Percentiles rank a stretch among this genome's conserved stretches.
Evolutionary conservation across 139 green algal species (phyloP).

Genomic region (Tetraselmis striata): DNA sequence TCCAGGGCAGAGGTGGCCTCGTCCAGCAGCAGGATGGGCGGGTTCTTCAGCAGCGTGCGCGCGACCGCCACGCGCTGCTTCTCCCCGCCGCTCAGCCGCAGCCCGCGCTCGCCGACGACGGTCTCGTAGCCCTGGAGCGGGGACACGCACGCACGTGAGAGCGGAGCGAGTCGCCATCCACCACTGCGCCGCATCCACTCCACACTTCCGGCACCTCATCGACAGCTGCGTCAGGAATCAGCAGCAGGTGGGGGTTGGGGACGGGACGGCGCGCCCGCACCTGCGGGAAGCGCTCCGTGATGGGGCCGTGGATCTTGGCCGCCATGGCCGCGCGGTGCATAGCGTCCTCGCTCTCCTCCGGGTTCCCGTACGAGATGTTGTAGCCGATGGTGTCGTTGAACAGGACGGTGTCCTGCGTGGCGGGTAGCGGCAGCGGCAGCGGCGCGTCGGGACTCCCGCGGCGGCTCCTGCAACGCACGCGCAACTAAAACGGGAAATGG

Average conservation of each 20-base stretch:
- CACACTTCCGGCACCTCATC: too few species aligned
- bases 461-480: conserved; percentile 7
- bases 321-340: conserved; percentile 51
- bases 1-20: conserved; percentile 28
- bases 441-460: conserved; percentile 7
- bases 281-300: conserved; percentile 45
- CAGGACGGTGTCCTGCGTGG: conserved; percentile 77
- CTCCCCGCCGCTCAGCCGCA: conserved; percentile 51
- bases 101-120: conserved; percentile 40
- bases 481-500: too few species aligned
- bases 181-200: too few species aligned
- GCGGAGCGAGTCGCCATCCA: too few species aligned
- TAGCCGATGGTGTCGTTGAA: conserved; percentile 85
- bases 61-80: conserved; percentile 67
- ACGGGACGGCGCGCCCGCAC: too few species aligned
- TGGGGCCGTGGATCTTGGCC: conserved; percentile 62
- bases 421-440: conserved; percentile 7
- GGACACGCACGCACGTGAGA: too few species aligned
- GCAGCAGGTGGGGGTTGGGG: too few species aligned
- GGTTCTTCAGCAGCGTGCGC: conserved; percentile 49
- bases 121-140: conserved; percentile 44
- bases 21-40: conserved; percentile 40
- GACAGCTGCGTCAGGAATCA: too few species aligned
- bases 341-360: conserved; percentile 50
- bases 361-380: conserved; percentile 77